Evolutionary conservation across 305 asterid genomes (phyloP), one percentile per base, ranked within the genome.

Genomic region (Fraxinus platypoda): DNA sequence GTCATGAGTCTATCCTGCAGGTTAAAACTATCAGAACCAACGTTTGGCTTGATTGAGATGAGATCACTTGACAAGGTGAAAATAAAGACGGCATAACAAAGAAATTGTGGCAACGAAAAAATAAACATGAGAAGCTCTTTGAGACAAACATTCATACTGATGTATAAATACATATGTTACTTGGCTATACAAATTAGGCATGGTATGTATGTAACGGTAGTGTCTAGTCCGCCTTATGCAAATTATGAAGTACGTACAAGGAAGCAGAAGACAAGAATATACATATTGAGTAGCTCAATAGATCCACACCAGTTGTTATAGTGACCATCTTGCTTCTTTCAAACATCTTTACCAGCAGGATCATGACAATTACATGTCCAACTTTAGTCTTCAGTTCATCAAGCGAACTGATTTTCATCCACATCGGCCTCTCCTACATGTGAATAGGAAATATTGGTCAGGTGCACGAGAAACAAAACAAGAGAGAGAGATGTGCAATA

Each of bases 291-390:
- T 94, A 95, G 89, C 97, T 92, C 62, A 95, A 78, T 52, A 95
- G 88, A 90, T 95, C 99, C 90, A 90, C 0, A 73, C 99, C 98
- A 6, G 98, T 95, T 1, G 92, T 88, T 82, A 95, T 95, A 1
- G 91, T 89, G 72, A 95, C 97, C 97, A 91, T 94, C 89, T 95
- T 95, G 89, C 99, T 95, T 89, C 98, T 90, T 38, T 95, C 99
- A 41, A 95, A 95, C 98, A 95, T 95, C 88, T 95, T 95, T n/a
- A 95, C 98, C 64, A 95, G 88, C 85, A 95, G 98, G 84, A 94
- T 95, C 98, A 95, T 95, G 78, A 95, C 97, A 13, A 95, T 95
- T 1, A 95, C 97, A 82, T 95, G 98, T 31, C 98, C 98, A 0
- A 95, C 98, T 86, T 92, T 95, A 1, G 98, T 94, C 90, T 95